Conservation (phyloP, 2,329 filamentous ascomycete genomes). For the Talaromyces amestolkiae region DNA sequence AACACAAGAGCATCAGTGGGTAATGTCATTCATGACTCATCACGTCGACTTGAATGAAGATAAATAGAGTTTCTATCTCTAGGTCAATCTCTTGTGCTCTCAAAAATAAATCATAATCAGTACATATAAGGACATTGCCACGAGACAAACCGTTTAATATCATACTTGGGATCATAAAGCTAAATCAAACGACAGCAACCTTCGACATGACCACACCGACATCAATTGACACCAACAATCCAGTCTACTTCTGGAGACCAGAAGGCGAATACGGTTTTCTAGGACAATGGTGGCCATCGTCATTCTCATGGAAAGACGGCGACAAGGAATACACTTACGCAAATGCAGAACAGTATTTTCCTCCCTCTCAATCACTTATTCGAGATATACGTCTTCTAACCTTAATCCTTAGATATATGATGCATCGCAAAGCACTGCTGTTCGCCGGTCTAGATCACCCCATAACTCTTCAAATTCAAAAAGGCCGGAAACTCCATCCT, state of each 20-base stretch:
- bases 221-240: conserved; percentile 6
- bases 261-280: conserved; percentile 24
- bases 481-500: conserved; percentile 19
- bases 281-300: conserved; percentile 25
- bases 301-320: conserved; percentile 21
- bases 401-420: conserved; percentile 28
- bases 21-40: conserved; percentile 1
- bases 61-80: neutral
- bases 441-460: conserved; percentile 23
- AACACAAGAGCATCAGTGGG: neutral
- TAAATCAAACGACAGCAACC: neutral
- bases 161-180: neutral
- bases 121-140: too few species aligned
- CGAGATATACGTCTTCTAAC: conserved; percentile 7
- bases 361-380: neutral
- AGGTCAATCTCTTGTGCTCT: too few species aligned
- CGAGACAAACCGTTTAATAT: neutral
- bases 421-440: conserved; percentile 37
- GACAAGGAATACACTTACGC: conserved; percentile 20
- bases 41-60: neutral
- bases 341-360: conserved; percentile 19
- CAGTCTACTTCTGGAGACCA: conserved; percentile 27
- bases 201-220: neutral
- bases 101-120: too few species aligned
- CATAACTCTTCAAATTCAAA: neutral